These are phyloP conservation scores for Erigeron canadensis DNA, from an alignment of 129 eudicot genomes.

Conservation along the genomic window DNA sequence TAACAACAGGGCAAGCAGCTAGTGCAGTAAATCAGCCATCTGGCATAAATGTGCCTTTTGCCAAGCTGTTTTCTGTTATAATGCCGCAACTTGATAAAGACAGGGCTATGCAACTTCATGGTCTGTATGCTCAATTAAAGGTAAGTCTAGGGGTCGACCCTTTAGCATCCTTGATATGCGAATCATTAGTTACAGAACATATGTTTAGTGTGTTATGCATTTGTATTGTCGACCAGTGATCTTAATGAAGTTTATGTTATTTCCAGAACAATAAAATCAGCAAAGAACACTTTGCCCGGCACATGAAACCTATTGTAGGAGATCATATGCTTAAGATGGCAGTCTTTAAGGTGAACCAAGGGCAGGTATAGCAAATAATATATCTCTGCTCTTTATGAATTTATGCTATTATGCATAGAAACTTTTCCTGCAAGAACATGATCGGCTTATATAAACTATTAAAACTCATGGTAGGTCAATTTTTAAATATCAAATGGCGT, in stretches of 20 bases:
- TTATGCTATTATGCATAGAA: background rate
- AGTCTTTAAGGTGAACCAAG: conserved; percentile 62
- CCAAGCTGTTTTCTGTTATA: conserved; percentile 61
- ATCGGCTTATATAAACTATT: no score
- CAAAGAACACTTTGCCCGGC: conserved; percentile 62
- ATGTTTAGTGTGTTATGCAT: background rate
- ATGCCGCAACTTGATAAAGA: conserved; percentile 82
- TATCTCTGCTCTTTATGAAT: background rate
- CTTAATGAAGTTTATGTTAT: conserved; percentile 14
- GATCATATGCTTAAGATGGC: conserved; percentile 85
- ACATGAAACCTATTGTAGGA: conserved; percentile 74
- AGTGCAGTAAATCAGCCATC: conserved; percentile 37
- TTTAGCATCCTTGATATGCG: background rate
- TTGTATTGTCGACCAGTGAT: background rate
- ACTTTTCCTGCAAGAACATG: no score
- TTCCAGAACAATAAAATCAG: conserved; percentile 67
- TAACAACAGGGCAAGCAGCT: conserved; percentile 40
- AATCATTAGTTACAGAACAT: background rate
- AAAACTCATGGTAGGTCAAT: no score
- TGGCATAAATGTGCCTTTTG: conserved; percentile 68
- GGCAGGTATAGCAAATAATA: conserved; percentile 43
- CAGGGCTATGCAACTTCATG: conserved; percentile 73
- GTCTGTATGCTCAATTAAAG: conserved; percentile 52
- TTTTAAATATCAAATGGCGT: background rate
- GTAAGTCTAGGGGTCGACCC: conserved; percentile 27